Base-by-base conservation (phyloP, 2,329 filamentous ascomycete genomes). In the Rutstroemia sp. region DNA sequence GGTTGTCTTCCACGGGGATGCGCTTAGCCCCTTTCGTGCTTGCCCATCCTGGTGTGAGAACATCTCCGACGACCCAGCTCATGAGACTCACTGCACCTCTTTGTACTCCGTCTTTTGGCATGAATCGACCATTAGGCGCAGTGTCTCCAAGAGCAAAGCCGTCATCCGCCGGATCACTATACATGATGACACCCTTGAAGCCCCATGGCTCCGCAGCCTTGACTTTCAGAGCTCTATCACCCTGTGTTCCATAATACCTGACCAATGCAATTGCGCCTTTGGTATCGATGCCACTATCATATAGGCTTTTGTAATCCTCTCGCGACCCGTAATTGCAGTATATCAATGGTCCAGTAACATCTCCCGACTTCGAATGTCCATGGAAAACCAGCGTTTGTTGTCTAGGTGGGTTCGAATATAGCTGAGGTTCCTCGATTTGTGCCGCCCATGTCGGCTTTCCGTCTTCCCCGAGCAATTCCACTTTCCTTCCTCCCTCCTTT, bases 311-410 rank as follows among this genome's bases (percentile, higher is more conserved):
- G 69, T 95, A 97, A 69, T 99, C 94, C 45, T 89, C 84, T 51
- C 84, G 80, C 45, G 89, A 87, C 12, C 94, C 95, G 66, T 92
- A 95, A 72, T 97, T 96, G 53, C 87, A 92, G 70, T 96, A 99
- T 1, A 99, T 81, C 46, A 97, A 71, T 19, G 88, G 92, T 0
- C 94, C 94, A 25, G 81, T 88, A 39, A 92, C 91, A 66, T 94
- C 88, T 45, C 92, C 94, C 0, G 87, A 81, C 68, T 88, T 91
- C 18, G 92, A 96, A 69, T 94, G 85, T 1, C 90, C 94, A 70
- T 97, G 92, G 68, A 96, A 99, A 7, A 83, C 85, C 49, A 81
- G 79, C 0, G 90, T 92, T 72, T 92, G 86, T 63, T 83, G 79
- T 27, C 82, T 79, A 1, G 78, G 75, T 3, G 79, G 77, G 59